These are phyloP conservation scores for Pseudogymnoascus sp. DNA, from an alignment of 2,329 filamentous ascomycete species.

Conservation along the genomic window DNA sequence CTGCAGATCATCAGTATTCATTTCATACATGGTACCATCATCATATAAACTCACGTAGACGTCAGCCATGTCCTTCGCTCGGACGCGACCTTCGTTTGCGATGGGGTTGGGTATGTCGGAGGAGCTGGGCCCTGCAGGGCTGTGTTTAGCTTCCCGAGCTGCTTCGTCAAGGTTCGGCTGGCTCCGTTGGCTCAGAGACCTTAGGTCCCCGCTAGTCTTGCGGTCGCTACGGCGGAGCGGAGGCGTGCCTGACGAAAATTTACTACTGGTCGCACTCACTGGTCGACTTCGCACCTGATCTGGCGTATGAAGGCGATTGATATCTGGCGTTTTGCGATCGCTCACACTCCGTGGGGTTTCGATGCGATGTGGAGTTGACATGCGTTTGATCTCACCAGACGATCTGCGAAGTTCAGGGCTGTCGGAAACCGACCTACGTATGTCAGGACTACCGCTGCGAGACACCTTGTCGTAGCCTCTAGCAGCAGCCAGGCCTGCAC, in stretches of 20 bases:
- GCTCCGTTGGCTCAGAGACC: constrained; percentile 55
- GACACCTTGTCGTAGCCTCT: background rate
- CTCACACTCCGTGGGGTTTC: constrained; percentile 10
- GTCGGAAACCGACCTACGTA: background rate
- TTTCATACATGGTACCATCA: background rate
- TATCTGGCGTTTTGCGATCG: constrained; percentile 22
- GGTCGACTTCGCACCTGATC: constrained; percentile 15
- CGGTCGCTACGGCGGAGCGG: constrained; percentile 64
- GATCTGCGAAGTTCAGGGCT: constrained; percentile 1
- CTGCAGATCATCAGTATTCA: constrained; percentile 39
- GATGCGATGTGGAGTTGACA: background rate
- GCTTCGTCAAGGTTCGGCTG: constrained; percentile 32
- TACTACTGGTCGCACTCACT: constrained; percentile 1
- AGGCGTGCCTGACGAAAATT: constrained; percentile 46
- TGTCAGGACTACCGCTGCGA: background rate
- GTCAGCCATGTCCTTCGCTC: constrained; percentile 81
- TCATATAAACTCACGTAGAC: constrained; percentile 68
- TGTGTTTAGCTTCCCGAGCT: constrained; percentile 36
- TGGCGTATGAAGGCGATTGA: constrained; percentile 27
- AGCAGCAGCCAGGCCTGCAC: constrained; percentile 21
- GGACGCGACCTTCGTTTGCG: constrained; percentile 81
- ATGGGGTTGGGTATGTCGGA: constrained; percentile 63
- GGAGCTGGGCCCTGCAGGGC: constrained; percentile 33
- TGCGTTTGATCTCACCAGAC: constrained; percentile 2
- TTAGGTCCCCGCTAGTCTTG: constrained; percentile 68